Base-by-base conservation (phyloP, 179 eudicot species). In the Heliamphora pulchella region DNA sequence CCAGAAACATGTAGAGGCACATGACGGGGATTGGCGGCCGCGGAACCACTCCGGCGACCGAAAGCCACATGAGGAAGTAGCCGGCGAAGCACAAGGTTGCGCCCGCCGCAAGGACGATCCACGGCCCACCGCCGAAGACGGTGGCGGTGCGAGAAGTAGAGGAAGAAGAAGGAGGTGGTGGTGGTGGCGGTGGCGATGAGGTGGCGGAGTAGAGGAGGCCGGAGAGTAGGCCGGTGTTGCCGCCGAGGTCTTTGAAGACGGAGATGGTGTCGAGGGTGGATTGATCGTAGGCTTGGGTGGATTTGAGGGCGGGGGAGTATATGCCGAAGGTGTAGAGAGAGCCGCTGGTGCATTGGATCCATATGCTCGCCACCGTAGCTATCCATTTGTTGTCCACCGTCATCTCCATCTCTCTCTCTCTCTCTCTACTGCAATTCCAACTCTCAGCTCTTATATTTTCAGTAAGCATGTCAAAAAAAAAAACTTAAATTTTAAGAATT, bases 161-260 rank as follows among this genome's bases (percentile, higher is more conserved):
- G n/a, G n/a, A n/a, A n/a, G n/a, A n/a, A n/a, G n/a, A n/a, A n/a
- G n/a, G n/a, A n/a, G n/a, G n/a, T n/a, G n/a, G n/a, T n/a, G n/a
- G n/a, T n/a, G n/a, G 2, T 48, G 51, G 73, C 18, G 31, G 22
- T 18, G 55, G 55, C 5, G 51, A 5, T 48, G 51, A 5, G 65
- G 80, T 82, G 83, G 82, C 46, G 54, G 98, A 82, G 89, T 90
- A 93, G 41, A 95, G 90, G 71, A 94, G 73, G 80, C 98, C 99
- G 72, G 99, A 88, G 58, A 96, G 82, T 7, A 91, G 72, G 3
- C 99, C 99, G 63, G 89, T 84, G 86, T 94, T 92, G 71, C 93
- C 93, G 55, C 99, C 99, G 81, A 94, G 79, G 82, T 94, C 99
- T 46, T 96, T 96, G 90, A 94, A 94, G 51, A 92, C 96, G 43